Evolutionary conservation across 495 filamentous ascomycete species (phyloP), one percentile per base, ranked within the genome.

Genomic region (Penicillium alfredii): DNA sequence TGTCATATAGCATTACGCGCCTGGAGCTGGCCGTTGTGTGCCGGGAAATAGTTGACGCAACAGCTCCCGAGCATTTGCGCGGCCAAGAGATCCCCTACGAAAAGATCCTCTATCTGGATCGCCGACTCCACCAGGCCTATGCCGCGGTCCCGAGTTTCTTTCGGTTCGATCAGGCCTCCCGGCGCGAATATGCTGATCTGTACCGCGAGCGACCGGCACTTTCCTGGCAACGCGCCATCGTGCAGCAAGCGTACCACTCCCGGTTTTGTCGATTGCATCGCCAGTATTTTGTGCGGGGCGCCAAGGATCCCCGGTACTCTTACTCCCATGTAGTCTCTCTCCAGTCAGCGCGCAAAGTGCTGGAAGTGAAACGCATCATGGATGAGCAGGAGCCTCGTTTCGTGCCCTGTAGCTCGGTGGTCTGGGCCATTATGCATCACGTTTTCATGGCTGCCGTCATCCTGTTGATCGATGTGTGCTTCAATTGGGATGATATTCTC

Each of bases 391-490:
- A 57, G 11, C 55, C 56, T 4, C 10, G 31, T 1, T 47, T 55
- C 12, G 42, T 35, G 0, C 51, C 60, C 1, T 52, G 56, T 11
- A 56, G 50, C 22, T 58, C 58, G 0, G 46, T 53, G 0, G 39
- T 62, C 8, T 65, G 61, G 62, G 45, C 60, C 0, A 50, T 71
- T 6, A 58, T 73, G 51, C 53, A 66, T 27, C 59, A 64, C 23
- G 63, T 72, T 0, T 72, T 72, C 38, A 62, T 71, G 54, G 66
- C 71, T 9, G 58, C 55, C n/a, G 63, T 68, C 4, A 65, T 64
- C 5, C 32, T 73, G 3, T 31, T 74, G 7, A 61, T 71, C 23
- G 64, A 72, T 30, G 50, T 66, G 0, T 73, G 67, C 34, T 61
- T 66, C 41, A 70, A 68, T 31, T 61, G 59, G 47, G 62, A 66